Evolutionary conservation across 148 eudicot genomes (phyloP), one percentile per base, ranked within the genome.

Genomic region (Drosera capensis): DNA sequence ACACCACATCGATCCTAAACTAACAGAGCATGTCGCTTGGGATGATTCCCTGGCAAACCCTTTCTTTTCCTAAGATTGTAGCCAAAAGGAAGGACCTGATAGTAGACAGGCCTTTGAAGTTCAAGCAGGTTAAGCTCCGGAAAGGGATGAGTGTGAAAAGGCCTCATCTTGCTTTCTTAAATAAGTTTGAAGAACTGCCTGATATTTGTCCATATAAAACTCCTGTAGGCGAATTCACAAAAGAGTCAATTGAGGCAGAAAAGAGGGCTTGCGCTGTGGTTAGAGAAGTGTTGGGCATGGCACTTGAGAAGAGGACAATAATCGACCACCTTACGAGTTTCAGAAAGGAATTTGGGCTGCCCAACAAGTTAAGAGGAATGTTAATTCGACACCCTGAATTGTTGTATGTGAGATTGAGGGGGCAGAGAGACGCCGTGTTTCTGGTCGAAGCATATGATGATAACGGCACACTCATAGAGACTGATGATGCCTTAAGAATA

Each of bases 291-390:
- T 76, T 84, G 53, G 94, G 80, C 25, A 70, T 81, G 95, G 73
- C 73, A 25, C 58, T 81, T 31, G 85, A 90, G 71, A 90, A 78
- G 63, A 75, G 82, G 68, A 85, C 88, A 1, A 62, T 90, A 59
- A 63, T 85, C 11, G 95, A 90, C 52, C 99, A 84, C 52, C 52
- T 90, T 55, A 90, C 95, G 11, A 95, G 81, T 68, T 85, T 84
- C 28, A 71, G 97, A 58, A 80, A 70, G 67, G 97, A 90, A 20
- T 84, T 80, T 65, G 95, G 87, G 49, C 59, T 90, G 61, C 82
- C 95, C 9, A 80, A 90, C 53, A 80, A 71, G 64, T 53, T 80
- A 49, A 74, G 85, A 56, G 85, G 67, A 30, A 71, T 80, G 93
- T 54, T 90, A 30, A 63, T 80, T 56, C 60, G 97, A 56, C 97